These are phyloP conservation scores for Aspergillus sp. DNA, from an alignment of 2,329 filamentous ascomycete genomes.

Conservation along the genomic window DNA sequence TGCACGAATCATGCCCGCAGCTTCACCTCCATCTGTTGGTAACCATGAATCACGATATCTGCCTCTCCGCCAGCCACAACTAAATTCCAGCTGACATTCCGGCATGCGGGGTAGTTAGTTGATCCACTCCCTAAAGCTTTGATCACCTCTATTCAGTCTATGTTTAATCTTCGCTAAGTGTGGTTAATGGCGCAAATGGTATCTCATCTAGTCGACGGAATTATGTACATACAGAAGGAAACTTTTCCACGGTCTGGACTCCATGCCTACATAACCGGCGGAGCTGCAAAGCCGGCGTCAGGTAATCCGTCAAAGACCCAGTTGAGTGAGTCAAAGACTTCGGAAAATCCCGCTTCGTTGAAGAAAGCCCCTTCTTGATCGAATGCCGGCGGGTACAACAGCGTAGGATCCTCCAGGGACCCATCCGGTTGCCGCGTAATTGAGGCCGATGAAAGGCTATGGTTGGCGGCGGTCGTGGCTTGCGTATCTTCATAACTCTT, in stretches of 20 bases:
- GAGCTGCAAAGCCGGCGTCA: slow-evolving; percentile 57
- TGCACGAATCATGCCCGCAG: slow-evolving; percentile 6
- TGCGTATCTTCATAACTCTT: slow-evolving; percentile 66
- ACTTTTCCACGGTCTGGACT: not conserved
- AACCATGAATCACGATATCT: not conserved
- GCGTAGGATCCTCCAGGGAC: slow-evolving; percentile 34
- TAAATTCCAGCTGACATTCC: not conserved
- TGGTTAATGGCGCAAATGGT: slow-evolving; percentile 10
- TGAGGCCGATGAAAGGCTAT: slow-evolving; percentile 37
- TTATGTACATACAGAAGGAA: slow-evolving; percentile 1
- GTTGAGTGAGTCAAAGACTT: slow-evolving; percentile 86
- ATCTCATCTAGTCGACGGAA: slow-evolving; percentile 11
- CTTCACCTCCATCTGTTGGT: not conserved
- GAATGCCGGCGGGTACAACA: slow-evolving; percentile 42
- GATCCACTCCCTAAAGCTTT: slow-evolving; percentile 6
- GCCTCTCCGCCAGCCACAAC: not conserved
- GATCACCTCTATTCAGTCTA: not conserved
- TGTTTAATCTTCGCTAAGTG: not conserved
- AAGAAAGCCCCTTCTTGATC: slow-evolving; percentile 43
- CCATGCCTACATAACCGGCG: slow-evolving; percentile 34
- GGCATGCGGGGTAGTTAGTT: slow-evolving; percentile 7
- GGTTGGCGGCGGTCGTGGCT: slow-evolving; percentile 55
- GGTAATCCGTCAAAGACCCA: slow-evolving; percentile 89
- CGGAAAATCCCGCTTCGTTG: slow-evolving; percentile 59
- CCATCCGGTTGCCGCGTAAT: slow-evolving; percentile 35